A percentile compares a stretch with the other conserved stretches of the same genome.
Conservation (phyloP, 768 basidiomycete species). For the Agaricus blazei region DNA sequence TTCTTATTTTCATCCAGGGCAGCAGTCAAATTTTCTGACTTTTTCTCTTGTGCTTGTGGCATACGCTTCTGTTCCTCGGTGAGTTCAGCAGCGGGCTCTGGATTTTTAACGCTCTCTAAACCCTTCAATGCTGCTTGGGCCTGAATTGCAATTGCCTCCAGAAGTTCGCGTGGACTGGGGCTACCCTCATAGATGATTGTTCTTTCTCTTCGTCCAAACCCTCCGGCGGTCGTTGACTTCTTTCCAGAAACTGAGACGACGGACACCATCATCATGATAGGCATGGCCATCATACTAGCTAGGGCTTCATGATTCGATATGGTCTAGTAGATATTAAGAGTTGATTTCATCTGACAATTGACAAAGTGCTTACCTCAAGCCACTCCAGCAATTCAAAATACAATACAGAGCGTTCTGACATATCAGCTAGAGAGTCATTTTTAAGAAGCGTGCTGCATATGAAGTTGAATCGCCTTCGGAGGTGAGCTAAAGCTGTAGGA, state of each 20-base stretch:
- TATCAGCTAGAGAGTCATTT: slow-evolving; percentile 91
- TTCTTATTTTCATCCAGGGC: slow-evolving; percentile 72
- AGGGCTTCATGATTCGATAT: slow-evolving; percentile 91
- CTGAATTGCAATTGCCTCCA: slow-evolving; percentile 90
- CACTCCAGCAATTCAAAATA: slow-evolving; percentile 91
- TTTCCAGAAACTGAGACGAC: slow-evolving; percentile 60
- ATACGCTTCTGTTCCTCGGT: slow-evolving; percentile 90
- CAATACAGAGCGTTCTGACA: slow-evolving; percentile 81
- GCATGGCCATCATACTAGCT: slow-evolving; percentile 96
- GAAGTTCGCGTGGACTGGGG: slow-evolving; percentile 83
- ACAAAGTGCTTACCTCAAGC: slow-evolving; percentile 65
- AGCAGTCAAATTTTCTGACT: slow-evolving; percentile 43
- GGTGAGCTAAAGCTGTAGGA: slow-evolving; percentile 87
- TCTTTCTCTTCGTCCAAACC: slow-evolving; percentile 65
- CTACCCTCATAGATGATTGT: slow-evolving; percentile 88
- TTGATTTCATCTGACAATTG: background rate
- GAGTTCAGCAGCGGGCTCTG: slow-evolving; percentile 54
- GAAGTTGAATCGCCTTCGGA: slow-evolving; percentile 86
- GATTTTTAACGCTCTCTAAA: slow-evolving; percentile 57
- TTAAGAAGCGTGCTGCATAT: slow-evolving; percentile 81
- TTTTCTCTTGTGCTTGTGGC: slow-evolving; percentile 65
- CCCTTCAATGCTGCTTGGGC: slow-evolving; percentile 90
- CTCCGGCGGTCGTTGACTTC: slow-evolving; percentile 36
- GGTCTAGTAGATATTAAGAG: slow-evolving; percentile 43
- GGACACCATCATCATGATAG: slow-evolving; percentile 81